These are phyloP conservation scores for Sarocladiaceae sp. DNA, from an alignment of 2,329 filamentous ascomycete species.

Conservation along the genomic window DNA sequence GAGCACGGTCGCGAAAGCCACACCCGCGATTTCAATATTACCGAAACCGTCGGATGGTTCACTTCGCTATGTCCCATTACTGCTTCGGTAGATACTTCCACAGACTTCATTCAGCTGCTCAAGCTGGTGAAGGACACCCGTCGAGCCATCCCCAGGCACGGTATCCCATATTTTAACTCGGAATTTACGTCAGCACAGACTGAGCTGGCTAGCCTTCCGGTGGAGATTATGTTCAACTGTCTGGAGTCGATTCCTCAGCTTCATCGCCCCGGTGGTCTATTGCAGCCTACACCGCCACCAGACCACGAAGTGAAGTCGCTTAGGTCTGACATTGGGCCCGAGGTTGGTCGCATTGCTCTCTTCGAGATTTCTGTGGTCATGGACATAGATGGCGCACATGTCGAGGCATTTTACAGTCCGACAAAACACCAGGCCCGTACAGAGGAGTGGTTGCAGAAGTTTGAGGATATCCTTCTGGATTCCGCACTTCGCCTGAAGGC, in stretches of 20 bases:
- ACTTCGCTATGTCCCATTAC: constrained; percentile 48
- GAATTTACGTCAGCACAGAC: constrained; percentile 28
- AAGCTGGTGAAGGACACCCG: constrained; percentile 48
- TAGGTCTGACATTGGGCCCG: constrained; percentile 37
- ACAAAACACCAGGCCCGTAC: constrained; percentile 37
- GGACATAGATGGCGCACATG: constrained; percentile 34
- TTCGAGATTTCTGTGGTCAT: constrained; percentile 45
- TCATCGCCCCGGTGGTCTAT: constrained; percentile 39
- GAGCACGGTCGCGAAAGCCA: constrained; percentile 40
- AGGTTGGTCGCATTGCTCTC: constrained; percentile 41
- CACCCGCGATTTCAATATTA: constrained; percentile 42
- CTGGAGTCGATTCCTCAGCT: constrained; percentile 43
- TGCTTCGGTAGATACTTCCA: constrained; percentile 33
- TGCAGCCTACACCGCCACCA: constrained; percentile 39
- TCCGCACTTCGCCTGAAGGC: constrained; percentile 34
- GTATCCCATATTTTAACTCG: constrained; percentile 43
- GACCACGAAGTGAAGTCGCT: constrained; percentile 30
- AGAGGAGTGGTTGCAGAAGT: constrained; percentile 38
- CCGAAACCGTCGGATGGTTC: constrained; percentile 55
- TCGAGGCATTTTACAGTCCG: constrained; percentile 40
- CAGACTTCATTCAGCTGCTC: constrained; percentile 45
- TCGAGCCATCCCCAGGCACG: constrained; percentile 35
- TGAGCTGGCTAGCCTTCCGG: constrained; percentile 31
- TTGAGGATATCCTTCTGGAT: constrained; percentile 39
- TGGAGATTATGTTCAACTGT: constrained; percentile 55